Base-by-base conservation (phyloP, 2,329 filamentous ascomycete species). In the Leptoxyphium fumago region DNA sequence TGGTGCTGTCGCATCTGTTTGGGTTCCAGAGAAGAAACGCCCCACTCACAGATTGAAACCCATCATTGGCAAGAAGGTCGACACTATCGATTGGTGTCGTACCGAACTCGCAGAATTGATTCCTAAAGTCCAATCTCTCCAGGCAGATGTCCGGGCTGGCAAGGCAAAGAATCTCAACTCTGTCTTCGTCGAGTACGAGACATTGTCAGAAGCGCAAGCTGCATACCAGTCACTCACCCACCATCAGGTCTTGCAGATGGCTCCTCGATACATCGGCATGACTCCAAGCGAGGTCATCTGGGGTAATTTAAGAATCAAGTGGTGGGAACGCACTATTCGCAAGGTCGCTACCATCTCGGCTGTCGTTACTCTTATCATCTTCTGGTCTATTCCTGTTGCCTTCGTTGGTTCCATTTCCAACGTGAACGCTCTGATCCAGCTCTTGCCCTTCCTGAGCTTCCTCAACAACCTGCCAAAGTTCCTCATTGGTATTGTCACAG, bases 11-110 rank as follows among this genome's bases (percentile, higher is more conserved):
- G 83, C 84, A 10, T 77, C 79, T 11, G 80, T 79, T 50, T 94
- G 83, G 79, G 68, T 94, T 34, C 72, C 78, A 13, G 67, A 70
- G 9, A 81, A 84, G 62, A 73, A 86, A 53, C 76, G 87, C 38
- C 87, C 87, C 1, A 79, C 81, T 1, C 87, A 94, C 59, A 77
- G 77, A 29, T 67, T 80, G 44, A 84, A 82, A 59, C 70, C 72
- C 6, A 70, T 84, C 40, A 74, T 88, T 51, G 84, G 87, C 52
- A 80, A 86, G 59, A 91, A 94, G 62, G 88, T 95, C 13, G 91
- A 98, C 64, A 91, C 87, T 0, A 95, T 98, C 61, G 78, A 89
- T 49, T 95, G 84, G 82, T 83, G 79, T 50, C 82, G 91, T 42
- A 69, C 72, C 1, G 82, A 93, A 61, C 76, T 95, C 43, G 75